Percentiles rank a stretch among this genome's conserved stretches.
Evolutionary conservation across 2,329 filamentous ascomycete species (phyloP).

Genomic region (Alternaria sp.): DNA sequence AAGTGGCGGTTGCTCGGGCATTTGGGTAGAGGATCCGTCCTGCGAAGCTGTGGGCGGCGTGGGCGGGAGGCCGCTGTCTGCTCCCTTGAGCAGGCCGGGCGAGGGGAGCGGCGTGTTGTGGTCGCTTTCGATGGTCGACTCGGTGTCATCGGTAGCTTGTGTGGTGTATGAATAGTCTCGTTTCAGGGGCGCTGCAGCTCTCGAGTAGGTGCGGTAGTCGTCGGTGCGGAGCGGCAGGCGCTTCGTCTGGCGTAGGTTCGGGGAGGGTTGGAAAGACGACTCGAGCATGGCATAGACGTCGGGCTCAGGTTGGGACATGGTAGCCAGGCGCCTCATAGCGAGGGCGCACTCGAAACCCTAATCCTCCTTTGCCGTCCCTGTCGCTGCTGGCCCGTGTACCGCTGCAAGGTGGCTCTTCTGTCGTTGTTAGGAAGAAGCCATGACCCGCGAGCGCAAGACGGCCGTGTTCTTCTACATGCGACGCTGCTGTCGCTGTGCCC

Average conservation of each 20-base stretch:
- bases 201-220: slow-evolving; percentile 34
- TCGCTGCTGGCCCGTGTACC: slow-evolving; percentile 9
- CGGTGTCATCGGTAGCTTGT: slow-evolving; percentile 43
- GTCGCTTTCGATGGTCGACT: slow-evolving; percentile 34
- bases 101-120: slow-evolving; percentile 41
- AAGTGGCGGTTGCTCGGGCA: slow-evolving; percentile 42
- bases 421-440: slow-evolving; percentile 29
- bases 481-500: slow-evolving; percentile 17
- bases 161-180: slow-evolving; percentile 26
- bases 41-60: slow-evolving; percentile 55
- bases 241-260: slow-evolving; percentile 38
- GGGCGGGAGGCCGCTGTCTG: slow-evolving; percentile 53
- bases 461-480: slow-evolving; percentile 27
- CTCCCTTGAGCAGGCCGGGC: slow-evolving; percentile 31
- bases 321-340: neutral
- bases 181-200: slow-evolving; percentile 34
- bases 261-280: slow-evolving; percentile 39
- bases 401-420: slow-evolving; percentile 11
- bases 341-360: slow-evolving; percentile 1
- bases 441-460: slow-evolving; percentile 25
- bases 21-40: slow-evolving; percentile 34
- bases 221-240: slow-evolving; percentile 38
- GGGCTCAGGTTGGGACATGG: slow-evolving; percentile 36
- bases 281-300: slow-evolving; percentile 44
- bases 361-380: slow-evolving; percentile 5